Percentiles rank a stretch among this genome's conserved stretches.
These are phyloP conservation scores for Strobilomyces confusus DNA, from an alignment of 768 basidiomycete species.

Conservation along the genomic window DNA sequence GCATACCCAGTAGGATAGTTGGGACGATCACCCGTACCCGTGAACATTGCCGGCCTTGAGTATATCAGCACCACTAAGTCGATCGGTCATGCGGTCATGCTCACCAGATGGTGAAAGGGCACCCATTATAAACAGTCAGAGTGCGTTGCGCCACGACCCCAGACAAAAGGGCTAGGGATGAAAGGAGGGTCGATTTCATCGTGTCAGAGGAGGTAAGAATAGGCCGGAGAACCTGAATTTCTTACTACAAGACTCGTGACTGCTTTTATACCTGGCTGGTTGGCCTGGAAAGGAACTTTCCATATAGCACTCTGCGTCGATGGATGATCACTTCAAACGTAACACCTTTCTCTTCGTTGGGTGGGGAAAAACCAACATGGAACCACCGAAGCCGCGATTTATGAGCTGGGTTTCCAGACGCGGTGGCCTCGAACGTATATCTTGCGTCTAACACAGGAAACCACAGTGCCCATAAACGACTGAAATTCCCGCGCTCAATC, in stretches of 20 bases:
- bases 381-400: too few species aligned
- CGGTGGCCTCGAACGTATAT: too few species aligned
- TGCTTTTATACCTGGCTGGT: constrained; percentile 15
- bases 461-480: too few species aligned
- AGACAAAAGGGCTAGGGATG: constrained; percentile 30
- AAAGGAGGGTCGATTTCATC: constrained; percentile 24
- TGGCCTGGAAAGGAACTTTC: too few species aligned
- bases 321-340: too few species aligned
- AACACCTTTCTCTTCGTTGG: too few species aligned
- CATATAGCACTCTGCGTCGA: too few species aligned
- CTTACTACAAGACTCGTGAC: background rate
- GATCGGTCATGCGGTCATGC: constrained; percentile 3
- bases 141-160: constrained; percentile 46
- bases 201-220: background rate
- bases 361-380: too few species aligned
- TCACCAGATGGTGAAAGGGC: constrained; percentile 68
- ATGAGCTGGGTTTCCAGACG: too few species aligned
- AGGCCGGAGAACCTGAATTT: background rate
- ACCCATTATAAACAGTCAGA: constrained; percentile 57
- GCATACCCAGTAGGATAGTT: constrained; percentile 42
- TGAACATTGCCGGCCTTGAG: constrained; percentile 55
- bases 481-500: too few species aligned
- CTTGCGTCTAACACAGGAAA: too few species aligned
- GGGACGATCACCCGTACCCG: constrained; percentile 50
- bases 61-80: background rate